Conservation (phyloP, 495 filamentous ascomycete genomes). For the Massariosphaeria phaeospora region DNA sequence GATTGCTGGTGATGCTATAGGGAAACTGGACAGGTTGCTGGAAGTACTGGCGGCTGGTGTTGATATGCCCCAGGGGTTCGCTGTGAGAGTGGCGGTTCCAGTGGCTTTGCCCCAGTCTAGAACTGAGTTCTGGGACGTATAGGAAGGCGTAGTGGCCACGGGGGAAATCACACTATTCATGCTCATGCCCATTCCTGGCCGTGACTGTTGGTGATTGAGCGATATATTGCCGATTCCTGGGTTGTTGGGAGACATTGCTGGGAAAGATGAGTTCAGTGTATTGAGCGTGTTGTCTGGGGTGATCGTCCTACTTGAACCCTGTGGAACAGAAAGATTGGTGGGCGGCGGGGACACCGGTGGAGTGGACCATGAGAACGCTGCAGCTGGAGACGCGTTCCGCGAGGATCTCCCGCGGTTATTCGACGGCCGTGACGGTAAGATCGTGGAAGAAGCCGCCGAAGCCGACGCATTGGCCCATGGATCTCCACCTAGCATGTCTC, state of each 20-base stretch:
- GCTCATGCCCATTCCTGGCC: conserved; percentile 24
- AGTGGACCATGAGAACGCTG: conserved; percentile 33
- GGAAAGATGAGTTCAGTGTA: conserved; percentile 49
- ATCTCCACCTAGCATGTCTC: conserved; percentile 42
- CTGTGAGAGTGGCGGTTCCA: neutral
- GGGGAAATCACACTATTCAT: conserved; percentile 25
- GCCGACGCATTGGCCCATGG: conserved; percentile 30
- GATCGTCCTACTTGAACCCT: conserved; percentile 15
- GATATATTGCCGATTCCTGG: conserved; percentile 14
- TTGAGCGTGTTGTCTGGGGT: conserved; percentile 51
- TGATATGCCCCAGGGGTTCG: conserved; percentile 19
- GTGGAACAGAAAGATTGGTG: conserved; percentile 15
- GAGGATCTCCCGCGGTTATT: conserved; percentile 12
- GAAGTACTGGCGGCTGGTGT: conserved; percentile 1
- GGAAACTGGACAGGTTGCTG: conserved; percentile 11
- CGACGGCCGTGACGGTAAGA: conserved; percentile 22
- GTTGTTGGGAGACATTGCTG: conserved; percentile 37
- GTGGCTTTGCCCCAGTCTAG: conserved; percentile 26
- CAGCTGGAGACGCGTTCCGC: conserved; percentile 17
- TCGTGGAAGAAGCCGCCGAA: conserved; percentile 19
- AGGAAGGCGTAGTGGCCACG: conserved; percentile 1
- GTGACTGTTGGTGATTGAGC: conserved; percentile 13
- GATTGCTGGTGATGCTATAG: conserved; percentile 8
- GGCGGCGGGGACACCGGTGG: conserved; percentile 22
- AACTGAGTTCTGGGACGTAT: conserved; percentile 9